phyloP scores from a whole-genome alignment of 2,329 filamentous ascomycete species.

The Keithomyces neogunnii region DNA sequence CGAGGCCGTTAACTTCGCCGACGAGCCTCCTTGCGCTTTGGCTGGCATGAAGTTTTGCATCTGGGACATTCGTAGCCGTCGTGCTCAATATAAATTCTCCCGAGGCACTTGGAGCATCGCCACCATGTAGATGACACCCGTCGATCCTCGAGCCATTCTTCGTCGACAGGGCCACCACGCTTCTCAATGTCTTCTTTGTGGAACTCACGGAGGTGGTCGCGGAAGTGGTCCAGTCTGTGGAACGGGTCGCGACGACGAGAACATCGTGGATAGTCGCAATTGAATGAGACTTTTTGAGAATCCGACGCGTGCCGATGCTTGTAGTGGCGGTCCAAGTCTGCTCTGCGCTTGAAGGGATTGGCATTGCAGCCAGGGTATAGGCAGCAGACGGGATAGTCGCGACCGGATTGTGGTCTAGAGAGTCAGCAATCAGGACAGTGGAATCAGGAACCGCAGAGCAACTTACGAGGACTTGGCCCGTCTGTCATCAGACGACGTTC shows the following conservation, averaged over 20 bases:
- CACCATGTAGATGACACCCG: slow-evolving; percentile 37
- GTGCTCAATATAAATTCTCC: slow-evolving; percentile 31
- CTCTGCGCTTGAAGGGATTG: slow-evolving; percentile 40
- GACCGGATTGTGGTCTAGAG: slow-evolving; percentile 11
- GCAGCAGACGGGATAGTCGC: slow-evolving; percentile 29
- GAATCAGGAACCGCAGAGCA: background rate
- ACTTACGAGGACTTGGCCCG: slow-evolving; percentile 4
- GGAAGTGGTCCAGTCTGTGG: slow-evolving; percentile 46
- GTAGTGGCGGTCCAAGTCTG: slow-evolving; percentile 47
- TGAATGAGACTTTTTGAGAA: slow-evolving; percentile 32
- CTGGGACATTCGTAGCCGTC: slow-evolving; percentile 35
- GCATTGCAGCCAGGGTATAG: slow-evolving; percentile 31
- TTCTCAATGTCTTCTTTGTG: slow-evolving; percentile 47
- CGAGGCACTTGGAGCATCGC: slow-evolving; percentile 46
- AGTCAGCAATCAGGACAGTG: background rate
- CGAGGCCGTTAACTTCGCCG: slow-evolving; percentile 11
- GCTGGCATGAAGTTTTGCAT: slow-evolving; percentile 40
- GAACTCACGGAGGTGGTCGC: slow-evolving; percentile 47
- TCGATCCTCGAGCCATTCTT: slow-evolving; percentile 31
- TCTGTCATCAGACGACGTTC: slow-evolving; percentile 7
- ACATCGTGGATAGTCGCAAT: slow-evolving; percentile 45
- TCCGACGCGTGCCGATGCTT: slow-evolving; percentile 37
- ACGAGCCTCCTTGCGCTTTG: slow-evolving; percentile 29
- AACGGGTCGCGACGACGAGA: slow-evolving; percentile 37
- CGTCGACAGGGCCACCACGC: slow-evolving; percentile 28